Conservation (phyloP, 495 filamentous ascomycete species). For the Tuber magnatum region DNA sequence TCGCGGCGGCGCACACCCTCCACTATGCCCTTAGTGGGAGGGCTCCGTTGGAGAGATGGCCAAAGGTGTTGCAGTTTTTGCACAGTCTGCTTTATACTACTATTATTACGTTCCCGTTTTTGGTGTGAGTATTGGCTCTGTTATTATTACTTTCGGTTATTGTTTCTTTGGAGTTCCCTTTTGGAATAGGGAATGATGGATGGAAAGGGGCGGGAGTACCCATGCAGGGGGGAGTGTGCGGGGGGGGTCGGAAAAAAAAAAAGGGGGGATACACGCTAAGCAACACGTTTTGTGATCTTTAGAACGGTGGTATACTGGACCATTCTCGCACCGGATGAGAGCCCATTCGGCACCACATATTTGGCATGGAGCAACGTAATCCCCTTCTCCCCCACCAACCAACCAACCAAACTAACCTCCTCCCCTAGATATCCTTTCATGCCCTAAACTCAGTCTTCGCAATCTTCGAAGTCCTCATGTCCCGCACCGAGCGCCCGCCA, state of each 20-base stretch:
- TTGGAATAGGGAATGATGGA: not conserved
- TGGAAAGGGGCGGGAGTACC: not conserved
- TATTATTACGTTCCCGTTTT: slow-evolving; percentile 60
- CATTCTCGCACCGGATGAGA: slow-evolving; percentile 47
- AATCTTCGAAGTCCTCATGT: slow-evolving; percentile 61
- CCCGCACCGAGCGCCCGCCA: slow-evolving; percentile 55
- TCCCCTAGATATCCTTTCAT: slow-evolving; percentile 58
- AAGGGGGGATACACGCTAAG: not conserved
- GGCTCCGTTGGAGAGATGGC: slow-evolving; percentile 54
- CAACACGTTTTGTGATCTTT: not conserved
- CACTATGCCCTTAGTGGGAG: slow-evolving; percentile 55
- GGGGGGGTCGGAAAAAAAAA: not conserved
- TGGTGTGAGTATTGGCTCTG: slow-evolving; percentile 45
- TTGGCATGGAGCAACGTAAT: slow-evolving; percentile 60
- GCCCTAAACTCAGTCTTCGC: slow-evolving; percentile 64
- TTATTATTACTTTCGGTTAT: slow-evolving; percentile 41
- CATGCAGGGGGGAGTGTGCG: not conserved
- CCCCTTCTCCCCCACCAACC: slow-evolving; percentile 11
- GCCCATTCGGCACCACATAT: slow-evolving; percentile 50
- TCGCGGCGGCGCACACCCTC: slow-evolving; percentile 58
- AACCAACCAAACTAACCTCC: slow-evolving; percentile 14
- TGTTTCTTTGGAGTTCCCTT: slow-evolving; percentile 28
- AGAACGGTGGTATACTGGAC: slow-evolving; percentile 58
- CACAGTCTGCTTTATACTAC: slow-evolving; percentile 62
- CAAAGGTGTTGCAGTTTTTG: slow-evolving; percentile 55